These are phyloP conservation scores for Torulaspora indica DNA, from an alignment of 805 yeast genomes.

Conservation along the genomic window DNA sequence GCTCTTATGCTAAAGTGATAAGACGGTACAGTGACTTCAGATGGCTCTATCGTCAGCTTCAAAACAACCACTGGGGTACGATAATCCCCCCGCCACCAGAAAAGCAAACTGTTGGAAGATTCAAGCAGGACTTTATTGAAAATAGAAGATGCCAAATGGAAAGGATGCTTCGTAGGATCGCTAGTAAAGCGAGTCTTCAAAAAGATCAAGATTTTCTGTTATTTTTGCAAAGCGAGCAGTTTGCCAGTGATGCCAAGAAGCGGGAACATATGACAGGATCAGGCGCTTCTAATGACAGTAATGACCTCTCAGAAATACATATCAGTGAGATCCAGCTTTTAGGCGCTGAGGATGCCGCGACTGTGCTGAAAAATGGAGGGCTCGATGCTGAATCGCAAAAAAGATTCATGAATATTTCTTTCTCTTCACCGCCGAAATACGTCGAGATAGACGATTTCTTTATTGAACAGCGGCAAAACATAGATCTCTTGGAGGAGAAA, in stretches of 20 bases:
- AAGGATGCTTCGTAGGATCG: slow-evolving; percentile 74
- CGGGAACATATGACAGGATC: slow-evolving; percentile 59
- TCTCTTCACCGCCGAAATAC: slow-evolving; percentile 62
- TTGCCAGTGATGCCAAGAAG: slow-evolving; percentile 62
- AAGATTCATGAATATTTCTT: slow-evolving; percentile 61
- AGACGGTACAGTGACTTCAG: slow-evolving; percentile 89
- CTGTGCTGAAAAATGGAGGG: slow-evolving; percentile 29
- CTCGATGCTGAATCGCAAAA: slow-evolving; percentile 52
- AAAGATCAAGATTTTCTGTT: slow-evolving; percentile 71
- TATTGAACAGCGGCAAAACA: slow-evolving; percentile 57
- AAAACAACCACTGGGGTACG: slow-evolving; percentile 80
- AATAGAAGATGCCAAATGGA: slow-evolving; percentile 79
- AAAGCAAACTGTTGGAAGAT: slow-evolving; percentile 88
- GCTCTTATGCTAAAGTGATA: slow-evolving; percentile 54
- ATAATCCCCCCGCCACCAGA: slow-evolving; percentile 96
- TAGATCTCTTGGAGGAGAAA: slow-evolving; percentile 70
- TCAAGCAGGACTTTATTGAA: slow-evolving; percentile 86
- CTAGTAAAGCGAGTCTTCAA: slow-evolving; percentile 51
- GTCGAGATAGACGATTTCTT: slow-evolving; percentile 79
- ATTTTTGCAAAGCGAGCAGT: slow-evolving; percentile 72
- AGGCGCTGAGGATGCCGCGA: slow-evolving; percentile 34
- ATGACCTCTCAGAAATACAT: slow-evolving; percentile 37
- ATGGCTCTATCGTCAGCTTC: slow-evolving; percentile 88
- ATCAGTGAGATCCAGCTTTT: slow-evolving; percentile 33
- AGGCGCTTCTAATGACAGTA: slow-evolving; percentile 43